Evolutionary conservation across 768 basidiomycete genomes (phyloP), one percentile per base, ranked within the genome.

Genomic region (Tricholoma sp.): DNA sequence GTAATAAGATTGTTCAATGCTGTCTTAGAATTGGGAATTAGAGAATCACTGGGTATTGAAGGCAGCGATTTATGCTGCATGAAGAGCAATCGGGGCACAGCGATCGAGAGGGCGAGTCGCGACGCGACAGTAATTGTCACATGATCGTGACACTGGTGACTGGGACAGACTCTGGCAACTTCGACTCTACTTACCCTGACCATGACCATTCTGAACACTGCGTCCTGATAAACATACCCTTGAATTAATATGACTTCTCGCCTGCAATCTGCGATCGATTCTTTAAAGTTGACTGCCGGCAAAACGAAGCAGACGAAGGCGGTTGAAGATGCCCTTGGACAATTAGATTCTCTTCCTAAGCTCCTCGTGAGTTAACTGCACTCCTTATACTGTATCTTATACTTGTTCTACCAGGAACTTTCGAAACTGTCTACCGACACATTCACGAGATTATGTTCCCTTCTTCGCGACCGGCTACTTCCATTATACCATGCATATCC

Each of bases 401-500:
- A 50, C 24, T 54, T 45, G 33, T 15, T 37, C 39, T 15, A 10
- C n/a, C 37, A 81, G 79, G 73, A 78, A 51, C 68, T 72, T 0
- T 70, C 75, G 2, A 56, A 70, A 2, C 63, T 74, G 12, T 76
- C 78, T 12, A 42, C 66, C n/a, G 60, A 70, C 53, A 69, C 70
- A 20, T 64, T 74, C n/a, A 64, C 62, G 24, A 76, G 72, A 54
- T 66, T 84, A 47, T 60, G 69, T 5, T 61, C 65, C 4, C 66
- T 76, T 51, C 70, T 84, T 44, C 75, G 80, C 53, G 63, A 68
- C 39, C 71, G 73, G 20, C 62, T 84, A 37, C 58, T 74, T 41
- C 73, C 74, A n/a, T 61, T 84, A 6, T 85, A 83, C 55, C 61
- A 63, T 32, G 60, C 64, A 8, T 72, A 75, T 57, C 70, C 74